These are phyloP conservation scores for Pterocarpus santalinus DNA, from an alignment of 306 rosid genomes.

Conservation along the genomic window DNA sequence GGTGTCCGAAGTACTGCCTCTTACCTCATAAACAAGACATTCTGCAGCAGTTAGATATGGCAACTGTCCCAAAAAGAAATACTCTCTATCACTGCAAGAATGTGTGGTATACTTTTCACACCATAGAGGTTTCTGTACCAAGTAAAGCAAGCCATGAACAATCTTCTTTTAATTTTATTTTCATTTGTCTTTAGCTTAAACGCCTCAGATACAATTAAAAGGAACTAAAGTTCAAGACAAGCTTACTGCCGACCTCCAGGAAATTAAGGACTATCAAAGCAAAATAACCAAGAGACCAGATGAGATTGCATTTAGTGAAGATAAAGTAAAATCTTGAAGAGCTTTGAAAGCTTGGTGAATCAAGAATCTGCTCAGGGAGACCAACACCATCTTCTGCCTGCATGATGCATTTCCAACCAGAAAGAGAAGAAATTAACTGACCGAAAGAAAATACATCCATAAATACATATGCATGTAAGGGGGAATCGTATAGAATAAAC, in stretches of 20 bases:
- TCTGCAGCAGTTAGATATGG: slow-evolving; percentile 80
- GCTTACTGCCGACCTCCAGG: slow-evolving; percentile 74
- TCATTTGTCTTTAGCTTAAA: slow-evolving; percentile 36
- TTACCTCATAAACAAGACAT: slow-evolving; percentile 87
- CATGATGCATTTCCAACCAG: slow-evolving; percentile 53
- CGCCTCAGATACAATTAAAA: slow-evolving; percentile 26
- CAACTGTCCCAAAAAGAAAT: slow-evolving; percentile 88
- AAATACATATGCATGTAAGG: background rate
- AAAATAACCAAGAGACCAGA: slow-evolving; percentile 82
- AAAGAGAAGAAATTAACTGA: slow-evolving; percentile 40
- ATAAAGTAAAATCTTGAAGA: slow-evolving; percentile 75
- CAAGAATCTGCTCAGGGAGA: slow-evolving; percentile 89
- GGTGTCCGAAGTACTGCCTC: slow-evolving; percentile 36
- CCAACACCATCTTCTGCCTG: slow-evolving; percentile 99
- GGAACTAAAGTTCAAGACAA: slow-evolving; percentile 26
- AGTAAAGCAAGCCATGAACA: slow-evolving; percentile 36
- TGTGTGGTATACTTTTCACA: slow-evolving; percentile 60
- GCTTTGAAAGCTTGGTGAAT: slow-evolving; percentile 72
- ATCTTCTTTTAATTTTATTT: slow-evolving; percentile 31
- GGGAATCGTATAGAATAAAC: slow-evolving; percentile 3
- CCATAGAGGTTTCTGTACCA: slow-evolving; percentile 90
- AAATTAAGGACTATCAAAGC: slow-evolving; percentile 81
- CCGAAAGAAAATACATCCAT: slow-evolving; percentile 15
- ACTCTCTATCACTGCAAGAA: slow-evolving; percentile 82
- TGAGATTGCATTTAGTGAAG: slow-evolving; percentile 51